A percentile compares a stretch with the other conserved stretches of the same genome.
Conservation (phyloP, 1,284 basidiomycete species). For the Trichosporon sp. region DNA sequence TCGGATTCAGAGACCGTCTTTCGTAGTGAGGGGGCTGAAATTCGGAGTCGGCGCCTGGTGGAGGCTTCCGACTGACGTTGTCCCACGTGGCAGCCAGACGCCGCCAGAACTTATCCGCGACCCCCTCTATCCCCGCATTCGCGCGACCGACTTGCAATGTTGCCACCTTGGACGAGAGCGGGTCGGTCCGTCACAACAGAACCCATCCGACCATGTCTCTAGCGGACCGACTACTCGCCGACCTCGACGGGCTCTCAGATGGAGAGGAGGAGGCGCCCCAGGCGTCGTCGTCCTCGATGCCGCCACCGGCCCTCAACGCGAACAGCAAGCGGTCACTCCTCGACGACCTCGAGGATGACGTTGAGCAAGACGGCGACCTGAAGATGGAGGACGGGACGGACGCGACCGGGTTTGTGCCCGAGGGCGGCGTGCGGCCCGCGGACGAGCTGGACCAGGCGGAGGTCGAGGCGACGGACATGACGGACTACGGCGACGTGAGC, state of each 20-base stretch:
- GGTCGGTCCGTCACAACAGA: background rate
- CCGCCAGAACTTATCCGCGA: background rate
- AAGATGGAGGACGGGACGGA: slow-evolving; percentile 43
- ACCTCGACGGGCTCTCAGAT: slow-evolving; percentile 50
- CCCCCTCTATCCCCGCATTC: background rate
- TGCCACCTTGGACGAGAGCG: slow-evolving; percentile 6
- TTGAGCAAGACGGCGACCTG: slow-evolving; percentile 27
- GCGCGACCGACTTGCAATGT: background rate
- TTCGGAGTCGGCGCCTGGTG: background rate
- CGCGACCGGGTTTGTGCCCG: slow-evolving; percentile 63
- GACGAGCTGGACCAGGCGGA: slow-evolving; percentile 90
- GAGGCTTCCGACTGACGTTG: background rate
- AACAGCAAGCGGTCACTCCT: slow-evolving; percentile 17
- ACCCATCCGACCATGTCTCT: slow-evolving; percentile 42
- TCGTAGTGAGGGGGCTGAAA: slow-evolving; percentile 2
- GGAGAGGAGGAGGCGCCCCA: slow-evolving; percentile 27
- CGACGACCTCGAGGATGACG: slow-evolving; percentile 20
- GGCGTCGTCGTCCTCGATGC: slow-evolving; percentile 21
- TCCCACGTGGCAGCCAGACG: background rate
- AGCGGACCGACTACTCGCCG: slow-evolving; percentile 50
- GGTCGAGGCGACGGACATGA: slow-evolving; percentile 86
- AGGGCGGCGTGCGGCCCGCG: slow-evolving; percentile 84
- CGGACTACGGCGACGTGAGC: slow-evolving; percentile 71
- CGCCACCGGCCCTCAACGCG: slow-evolving; percentile 11
- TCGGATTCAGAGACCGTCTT: background rate